Evolutionary conservation across 2,329 filamentous ascomycete genomes (phyloP), one percentile per base, ranked within the genome.

Genomic region (Cytospora paraplurivora): DNA sequence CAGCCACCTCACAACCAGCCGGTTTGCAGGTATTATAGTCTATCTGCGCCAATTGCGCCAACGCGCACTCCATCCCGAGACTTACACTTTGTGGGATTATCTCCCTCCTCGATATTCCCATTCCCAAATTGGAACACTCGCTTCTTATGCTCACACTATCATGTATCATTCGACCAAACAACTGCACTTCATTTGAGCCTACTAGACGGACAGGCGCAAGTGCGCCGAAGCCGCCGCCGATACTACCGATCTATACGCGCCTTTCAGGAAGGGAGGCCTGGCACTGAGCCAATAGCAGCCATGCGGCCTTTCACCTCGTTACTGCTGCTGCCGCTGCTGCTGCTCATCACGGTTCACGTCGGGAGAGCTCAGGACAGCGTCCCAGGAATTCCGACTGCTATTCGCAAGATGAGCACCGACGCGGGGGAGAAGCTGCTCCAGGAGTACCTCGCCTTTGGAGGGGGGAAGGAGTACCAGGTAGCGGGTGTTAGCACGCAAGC

Each of bases 381-480:
- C 58, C 62, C 65, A 35, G 67, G 65, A 19, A 68, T 76, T 7
- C 89, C 89, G 0, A 82, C 84, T 1, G 90, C 85, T 0, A 81
- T 93, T 61, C 85, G 84, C 72, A 93, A 93, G 72, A 91, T 93
- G 85, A 81, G 85, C 54, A 80, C 81, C 6, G 87, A 92, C 71
- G 83, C 86, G 56, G 85, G 85, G 65, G 88, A 91, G 72, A 95
- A 92, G 81, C 88, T 94, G 72, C 85, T 88, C 68, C 78, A 88
- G 62, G 83, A 90, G 52, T 89, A 92, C 73, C 88, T 81, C 68
- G 81, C 78, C 67, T 85, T 85, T 69, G 69, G 72, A 7, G 62
- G 72, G 15, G 71, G 71, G 7, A 62, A 72, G 15, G 71, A 72
- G 44, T 73, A 74, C 32, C 65, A 68, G 5, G 66, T 70, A 10